Evolutionary conservation across 805 yeast genomes (phyloP).

Genomic region (Saccharomycopsis sp.): DNA sequence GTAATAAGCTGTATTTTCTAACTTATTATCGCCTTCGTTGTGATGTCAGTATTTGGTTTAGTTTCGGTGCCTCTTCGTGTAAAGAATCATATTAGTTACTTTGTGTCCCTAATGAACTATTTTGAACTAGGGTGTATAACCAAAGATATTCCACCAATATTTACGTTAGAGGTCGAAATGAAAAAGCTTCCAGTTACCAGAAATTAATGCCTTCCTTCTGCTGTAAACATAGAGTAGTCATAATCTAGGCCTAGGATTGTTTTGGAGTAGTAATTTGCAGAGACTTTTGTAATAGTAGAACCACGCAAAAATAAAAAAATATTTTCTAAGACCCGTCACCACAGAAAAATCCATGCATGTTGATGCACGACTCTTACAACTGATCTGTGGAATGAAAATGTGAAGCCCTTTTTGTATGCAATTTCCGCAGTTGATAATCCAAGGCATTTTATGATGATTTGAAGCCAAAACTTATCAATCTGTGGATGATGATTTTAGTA

Average conservation of each 20-base stretch:
- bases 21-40: neutral
- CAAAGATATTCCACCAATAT: too few relatives aligned
- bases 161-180: too few relatives aligned
- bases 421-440: neutral
- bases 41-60: neutral
- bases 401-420: neutral
- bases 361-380: neutral
- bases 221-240: too few relatives aligned
- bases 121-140: too few relatives aligned
- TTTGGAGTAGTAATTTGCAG: too few relatives aligned
- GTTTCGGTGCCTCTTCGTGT: neutral
- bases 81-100: too few relatives aligned
- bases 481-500: slow-evolving; percentile 1
- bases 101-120: too few relatives aligned
- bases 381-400: slow-evolving; percentile 1
- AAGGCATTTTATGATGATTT: neutral
- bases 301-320: neutral
- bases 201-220: too few relatives aligned
- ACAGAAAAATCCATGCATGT: neutral
- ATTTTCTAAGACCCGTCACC: neutral
- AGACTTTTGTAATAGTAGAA: too few relatives aligned
- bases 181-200: too few relatives aligned
- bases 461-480: slow-evolving; percentile 2
- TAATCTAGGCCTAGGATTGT: too few relatives aligned
- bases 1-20: too few relatives aligned